Conservation (phyloP, 768 basidiomycete species). For the Clitopilus hobsonii region DNA sequence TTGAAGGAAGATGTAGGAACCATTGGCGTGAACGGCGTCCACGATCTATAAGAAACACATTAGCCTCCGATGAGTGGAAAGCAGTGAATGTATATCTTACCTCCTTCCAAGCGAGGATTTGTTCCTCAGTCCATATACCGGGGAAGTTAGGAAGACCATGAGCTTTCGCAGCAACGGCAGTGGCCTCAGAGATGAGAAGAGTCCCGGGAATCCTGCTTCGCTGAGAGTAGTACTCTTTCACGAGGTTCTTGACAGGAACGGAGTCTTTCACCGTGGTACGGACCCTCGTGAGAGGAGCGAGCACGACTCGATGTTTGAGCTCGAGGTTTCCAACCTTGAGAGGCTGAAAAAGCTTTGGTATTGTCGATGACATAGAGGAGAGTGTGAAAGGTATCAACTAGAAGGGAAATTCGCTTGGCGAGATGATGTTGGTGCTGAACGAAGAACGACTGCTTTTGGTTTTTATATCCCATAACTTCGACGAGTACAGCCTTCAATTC, state of each 20-base stretch:
- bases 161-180: slow-evolving; percentile 37
- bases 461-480: no score
- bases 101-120: slow-evolving; percentile 54
- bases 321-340: slow-evolving; percentile 27
- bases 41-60: slow-evolving; percentile 33
- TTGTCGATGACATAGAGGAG: slow-evolving; percentile 20
- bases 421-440: background rate
- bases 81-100: slow-evolving; percentile 19
- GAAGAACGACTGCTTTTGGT: no score
- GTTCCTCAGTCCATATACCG: slow-evolving; percentile 55
- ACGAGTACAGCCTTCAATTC: no score
- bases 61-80: background rate
- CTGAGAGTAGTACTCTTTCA: slow-evolving; percentile 41
- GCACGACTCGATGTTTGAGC: slow-evolving; percentile 41
- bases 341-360: slow-evolving; percentile 32
- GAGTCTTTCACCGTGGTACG: slow-evolving; percentile 14
- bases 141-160: slow-evolving; percentile 42
- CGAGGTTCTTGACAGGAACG: slow-evolving; percentile 29
- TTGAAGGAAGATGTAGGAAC: slow-evolving; percentile 47
- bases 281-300: slow-evolving; percentile 25
- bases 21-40: slow-evolving; percentile 48
- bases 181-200: slow-evolving; percentile 51
- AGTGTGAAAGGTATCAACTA: slow-evolving; percentile 13
- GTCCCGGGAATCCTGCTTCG: slow-evolving; percentile 40
- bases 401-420: no score